Conservation (phyloP, 371 early-diverging fungal species). For the Thermomucor indicae-seudaticae region DNA sequence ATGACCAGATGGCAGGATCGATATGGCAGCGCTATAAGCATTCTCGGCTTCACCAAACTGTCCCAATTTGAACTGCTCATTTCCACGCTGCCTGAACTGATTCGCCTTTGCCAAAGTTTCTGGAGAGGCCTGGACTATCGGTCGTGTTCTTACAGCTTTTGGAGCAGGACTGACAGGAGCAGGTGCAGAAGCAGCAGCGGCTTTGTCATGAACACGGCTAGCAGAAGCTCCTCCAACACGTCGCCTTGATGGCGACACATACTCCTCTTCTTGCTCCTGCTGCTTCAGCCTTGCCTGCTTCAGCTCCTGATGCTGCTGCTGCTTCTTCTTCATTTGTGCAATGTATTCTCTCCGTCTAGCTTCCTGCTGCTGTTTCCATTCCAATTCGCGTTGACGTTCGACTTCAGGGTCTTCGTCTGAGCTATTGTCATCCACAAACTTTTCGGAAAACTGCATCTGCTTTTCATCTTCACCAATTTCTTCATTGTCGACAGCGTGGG, state of each 20-base stretch:
- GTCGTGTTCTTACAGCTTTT: slow-evolving; percentile 15
- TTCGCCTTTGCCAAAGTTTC: slow-evolving; percentile 28
- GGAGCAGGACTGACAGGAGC: neutral
- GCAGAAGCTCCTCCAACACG: slow-evolving; percentile 15
- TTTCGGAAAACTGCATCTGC: slow-evolving; percentile 11
- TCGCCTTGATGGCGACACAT: slow-evolving; percentile 57
- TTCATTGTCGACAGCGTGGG: slow-evolving; percentile 29
- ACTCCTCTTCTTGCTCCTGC: slow-evolving; percentile 27
- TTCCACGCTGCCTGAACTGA: slow-evolving; percentile 63
- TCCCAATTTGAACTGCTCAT: slow-evolving; percentile 82
- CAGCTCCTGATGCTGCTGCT: slow-evolving; percentile 9
- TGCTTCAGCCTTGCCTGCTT: slow-evolving; percentile 16
- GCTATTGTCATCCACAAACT: slow-evolving; percentile 29
- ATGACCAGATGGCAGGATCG: slow-evolving; percentile 56
- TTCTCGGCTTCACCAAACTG: slow-evolving; percentile 81
- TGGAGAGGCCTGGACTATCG: slow-evolving; percentile 16
- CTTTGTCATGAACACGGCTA: neutral
- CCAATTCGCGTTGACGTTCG: slow-evolving; percentile 13
- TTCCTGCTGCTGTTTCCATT: slow-evolving; percentile 13
- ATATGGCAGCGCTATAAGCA: slow-evolving; percentile 70
- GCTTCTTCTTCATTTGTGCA: slow-evolving; percentile 6
- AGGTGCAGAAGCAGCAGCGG: slow-evolving; percentile 1
- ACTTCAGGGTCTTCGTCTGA: slow-evolving; percentile 23
- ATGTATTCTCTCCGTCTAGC: slow-evolving; percentile 12
- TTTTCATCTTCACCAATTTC: neutral